Conservation (phyloP, 139 green algal species). For the Mesotaenium endlicherianum region DNA sequence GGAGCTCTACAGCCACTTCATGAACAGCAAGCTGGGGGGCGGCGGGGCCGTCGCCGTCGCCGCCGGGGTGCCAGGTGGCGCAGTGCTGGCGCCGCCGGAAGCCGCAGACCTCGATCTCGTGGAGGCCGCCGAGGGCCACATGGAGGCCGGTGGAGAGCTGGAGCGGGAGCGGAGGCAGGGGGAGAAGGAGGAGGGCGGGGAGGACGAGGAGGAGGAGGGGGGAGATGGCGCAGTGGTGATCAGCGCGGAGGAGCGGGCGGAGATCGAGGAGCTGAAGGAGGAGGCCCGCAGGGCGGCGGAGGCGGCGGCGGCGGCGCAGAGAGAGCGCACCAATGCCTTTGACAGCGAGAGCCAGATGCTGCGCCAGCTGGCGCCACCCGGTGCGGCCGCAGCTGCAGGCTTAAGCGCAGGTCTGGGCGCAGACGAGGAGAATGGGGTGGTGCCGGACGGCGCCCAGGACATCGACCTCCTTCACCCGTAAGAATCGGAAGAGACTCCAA, state of each 20-base stretch:
- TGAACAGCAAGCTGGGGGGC: conserved; percentile 55
- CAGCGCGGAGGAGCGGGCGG: conserved; percentile 39
- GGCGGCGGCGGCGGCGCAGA: conserved; percentile 10
- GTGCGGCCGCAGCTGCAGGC: neutral
- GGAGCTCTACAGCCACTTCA: conserved; percentile 72
- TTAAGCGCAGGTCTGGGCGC: neutral
- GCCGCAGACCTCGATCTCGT: no score
- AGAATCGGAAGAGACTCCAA: neutral
- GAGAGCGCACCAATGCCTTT: conserved; percentile 41
- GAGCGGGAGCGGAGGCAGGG: conserved; percentile 3
- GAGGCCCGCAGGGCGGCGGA: conserved; percentile 38
- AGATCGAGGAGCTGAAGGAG: conserved; percentile 32
- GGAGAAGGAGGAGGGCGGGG: neutral
- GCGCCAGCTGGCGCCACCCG: neutral
- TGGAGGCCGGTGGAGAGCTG: neutral
- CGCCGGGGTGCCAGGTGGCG: neutral
- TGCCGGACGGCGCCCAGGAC: conserved; percentile 29
- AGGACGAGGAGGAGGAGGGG: conserved; percentile 14
- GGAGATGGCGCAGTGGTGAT: conserved; percentile 17
- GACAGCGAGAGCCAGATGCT: conserved; percentile 32
- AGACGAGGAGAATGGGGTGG: neutral
- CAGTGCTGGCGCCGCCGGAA: neutral
- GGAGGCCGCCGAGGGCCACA: neutral
- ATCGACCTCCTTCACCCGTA: conserved; percentile 56
- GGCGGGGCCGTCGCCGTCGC: neutral